These are phyloP conservation scores for Pelargonium citronellum DNA, from an alignment of 441 rosid genomes.

Conservation along the genomic window DNA sequence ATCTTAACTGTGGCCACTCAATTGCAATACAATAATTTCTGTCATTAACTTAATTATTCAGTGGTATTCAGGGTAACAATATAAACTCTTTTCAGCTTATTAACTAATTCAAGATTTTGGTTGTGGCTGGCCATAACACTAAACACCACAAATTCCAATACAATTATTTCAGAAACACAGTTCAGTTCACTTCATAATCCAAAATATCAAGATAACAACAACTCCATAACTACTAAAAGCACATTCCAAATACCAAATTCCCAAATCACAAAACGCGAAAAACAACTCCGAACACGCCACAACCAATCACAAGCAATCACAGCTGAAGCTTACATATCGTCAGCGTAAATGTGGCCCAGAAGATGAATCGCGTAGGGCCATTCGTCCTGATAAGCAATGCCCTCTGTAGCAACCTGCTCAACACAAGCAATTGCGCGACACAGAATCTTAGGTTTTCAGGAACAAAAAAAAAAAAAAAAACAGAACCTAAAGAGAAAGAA, in stretches of 20 bases:
- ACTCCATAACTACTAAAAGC: background rate
- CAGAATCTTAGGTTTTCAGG: conserved; percentile 11
- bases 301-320: background rate
- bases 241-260: background rate
- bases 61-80: too few species aligned
- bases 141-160: background rate
- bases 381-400: conserved; percentile 57
- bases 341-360: conserved; percentile 57
- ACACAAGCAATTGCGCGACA: background rate
- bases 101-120: too few species aligned
- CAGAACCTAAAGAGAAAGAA: background rate
- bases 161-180: background rate
- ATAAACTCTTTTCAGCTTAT: too few species aligned
- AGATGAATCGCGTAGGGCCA: conserved; percentile 90
- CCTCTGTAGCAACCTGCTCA: conserved; percentile 60
- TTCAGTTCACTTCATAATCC: background rate
- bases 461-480: too few species aligned
- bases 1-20: too few species aligned
- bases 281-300: background rate
- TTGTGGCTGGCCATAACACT: too few species aligned
- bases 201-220: background rate
- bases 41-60: too few species aligned
- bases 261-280: background rate
- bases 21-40: too few species aligned
- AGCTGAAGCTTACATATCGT: conserved; percentile 50